Evolutionary conservation across 2,329 filamentous ascomycete species (phyloP).

Genomic region (Fusarium nygamai): DNA sequence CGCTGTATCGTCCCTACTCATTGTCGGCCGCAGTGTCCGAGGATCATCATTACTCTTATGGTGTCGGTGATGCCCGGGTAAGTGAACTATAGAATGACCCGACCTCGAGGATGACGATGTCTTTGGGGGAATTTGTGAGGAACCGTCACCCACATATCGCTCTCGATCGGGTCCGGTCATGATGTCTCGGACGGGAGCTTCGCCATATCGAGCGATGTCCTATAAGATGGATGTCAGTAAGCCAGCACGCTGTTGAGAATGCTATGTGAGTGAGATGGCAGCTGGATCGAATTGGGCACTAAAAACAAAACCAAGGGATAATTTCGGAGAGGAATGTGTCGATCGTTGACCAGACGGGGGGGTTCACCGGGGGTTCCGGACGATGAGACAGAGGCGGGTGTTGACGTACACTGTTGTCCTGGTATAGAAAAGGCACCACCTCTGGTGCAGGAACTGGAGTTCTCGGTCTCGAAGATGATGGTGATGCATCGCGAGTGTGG

Average conservation of each 20-base stretch:
- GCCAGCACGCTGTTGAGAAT: constrained; percentile 13
- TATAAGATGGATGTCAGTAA: constrained; percentile 48
- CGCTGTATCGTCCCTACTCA: constrained; percentile 79
- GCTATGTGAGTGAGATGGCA: background rate
- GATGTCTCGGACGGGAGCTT: constrained; percentile 78
- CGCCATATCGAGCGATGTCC: constrained; percentile 81
- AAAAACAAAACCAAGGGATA: constrained; percentile 17
- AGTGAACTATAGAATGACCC: constrained; percentile 69
- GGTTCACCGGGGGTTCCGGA: constrained; percentile 15
- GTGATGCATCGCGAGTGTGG: constrained; percentile 78
- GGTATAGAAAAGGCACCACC: constrained; percentile 97
- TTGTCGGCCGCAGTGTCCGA: constrained; percentile 73
- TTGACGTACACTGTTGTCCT: constrained; percentile 75
- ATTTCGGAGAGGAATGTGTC: constrained; percentile 26
- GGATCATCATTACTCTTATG: constrained; percentile 75
- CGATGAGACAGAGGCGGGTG: constrained; percentile 39
- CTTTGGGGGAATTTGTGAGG: constrained; percentile 62
- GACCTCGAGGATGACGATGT: constrained; percentile 71
- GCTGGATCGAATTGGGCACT: constrained; percentile 6
- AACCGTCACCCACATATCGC: constrained; percentile 66
- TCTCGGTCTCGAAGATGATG: constrained; percentile 78
- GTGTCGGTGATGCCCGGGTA: constrained; percentile 74
- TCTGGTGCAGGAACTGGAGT: constrained; percentile 91
- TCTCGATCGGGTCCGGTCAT: constrained; percentile 76
- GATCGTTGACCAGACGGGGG: constrained; percentile 19